phyloP scores from a whole-genome alignment of 768 basidiomycete genomes.

The Dentipellis fragilis region DNA sequence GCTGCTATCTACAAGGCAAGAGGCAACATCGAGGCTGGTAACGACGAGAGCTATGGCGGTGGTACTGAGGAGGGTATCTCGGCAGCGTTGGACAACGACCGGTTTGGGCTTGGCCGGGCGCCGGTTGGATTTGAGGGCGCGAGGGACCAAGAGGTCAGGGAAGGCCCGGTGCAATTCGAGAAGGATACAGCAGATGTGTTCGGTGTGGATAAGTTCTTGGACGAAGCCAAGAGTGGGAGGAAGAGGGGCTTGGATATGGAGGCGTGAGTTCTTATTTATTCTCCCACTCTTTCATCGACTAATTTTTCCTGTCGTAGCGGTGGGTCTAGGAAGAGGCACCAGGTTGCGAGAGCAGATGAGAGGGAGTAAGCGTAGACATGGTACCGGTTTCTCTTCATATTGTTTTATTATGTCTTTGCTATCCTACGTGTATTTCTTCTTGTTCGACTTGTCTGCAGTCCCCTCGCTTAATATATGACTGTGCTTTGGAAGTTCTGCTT shows the following conservation, averaged over 20 bases:
- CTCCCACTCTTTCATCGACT: not conserved
- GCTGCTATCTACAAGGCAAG: slow-evolving; percentile 99
- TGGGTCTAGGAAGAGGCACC: slow-evolving; percentile 57
- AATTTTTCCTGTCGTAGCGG: slow-evolving; percentile 25
- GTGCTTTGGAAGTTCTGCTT: too few species aligned
- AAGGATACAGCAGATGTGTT: slow-evolving; percentile 97
- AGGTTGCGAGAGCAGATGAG: slow-evolving; percentile 52
- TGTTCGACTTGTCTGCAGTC: too few species aligned
- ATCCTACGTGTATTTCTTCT: not conserved
- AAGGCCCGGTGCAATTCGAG: slow-evolving; percentile 98
- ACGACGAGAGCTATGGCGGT: slow-evolving; percentile 88
- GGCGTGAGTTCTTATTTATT: slow-evolving; percentile 33
- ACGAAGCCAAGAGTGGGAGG: slow-evolving; percentile 92
- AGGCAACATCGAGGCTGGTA: slow-evolving; percentile 74
- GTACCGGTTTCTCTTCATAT: not conserved
- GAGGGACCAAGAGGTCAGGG: slow-evolving; percentile 68
- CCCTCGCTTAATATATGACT: too few species aligned
- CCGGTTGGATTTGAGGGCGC: slow-evolving; percentile 89
- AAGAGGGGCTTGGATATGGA: slow-evolving; percentile 79
- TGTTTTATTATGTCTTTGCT: not conserved
- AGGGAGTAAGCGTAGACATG: slow-evolving; percentile 18
- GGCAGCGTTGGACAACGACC: slow-evolving; percentile 84
- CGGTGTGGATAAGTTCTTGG: slow-evolving; percentile 92
- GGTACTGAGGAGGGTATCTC: slow-evolving; percentile 94
- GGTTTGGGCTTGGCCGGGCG: slow-evolving; percentile 83